Base-by-base conservation (phyloP, 345 rosid species). In the Brassica juncea region DNA sequence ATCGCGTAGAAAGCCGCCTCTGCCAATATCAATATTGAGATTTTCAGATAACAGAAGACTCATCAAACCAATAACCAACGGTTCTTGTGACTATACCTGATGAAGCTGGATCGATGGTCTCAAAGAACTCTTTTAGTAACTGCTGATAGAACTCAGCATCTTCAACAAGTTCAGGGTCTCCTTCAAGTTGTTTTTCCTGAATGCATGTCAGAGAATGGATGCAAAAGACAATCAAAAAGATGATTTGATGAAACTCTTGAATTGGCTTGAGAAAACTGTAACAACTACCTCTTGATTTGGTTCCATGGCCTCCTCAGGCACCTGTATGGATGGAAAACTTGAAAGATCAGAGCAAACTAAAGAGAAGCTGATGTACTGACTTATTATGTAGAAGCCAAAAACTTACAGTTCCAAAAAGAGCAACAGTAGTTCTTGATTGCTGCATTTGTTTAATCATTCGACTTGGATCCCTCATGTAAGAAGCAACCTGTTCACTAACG, bases 391-490 rank as follows among this genome's bases (percentile, higher is more conserved):
- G 57, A 59, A 44, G 27, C 4, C 1, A 47, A 39, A 71, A 72
- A 85, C 98, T 89, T 86, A 95, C 98, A 57, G 76, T 69, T 70
- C 91, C 98, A 83, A 95, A 91, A n/a, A 89, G 76, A 72, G 88
- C 81, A 77, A 87, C 84, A 1, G 91, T 78, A 30, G 91, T 88
- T 80, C 87, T 86, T 84, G 91, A 79, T 80, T 86, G 92, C 78
- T 90, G 97, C 99, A 95, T 95, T 85, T 95, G 98, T 87, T 89
- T 93, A 35, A 91, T 77, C 97, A 95, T 93, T 86, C 94, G 88
- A 84, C 91, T 90, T 52, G 99, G 97, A 84, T 93, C 98, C 85
- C 97, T 91, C 97, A 93, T 90, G 85, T 87, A 86, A 19, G 86
- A 77, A 70, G 94, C 88, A 73, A 95, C 97, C 87, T 95, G 97